Conservation (phyloP, 2,329 filamentous ascomycete species). For the Phialocephala sp. region DNA sequence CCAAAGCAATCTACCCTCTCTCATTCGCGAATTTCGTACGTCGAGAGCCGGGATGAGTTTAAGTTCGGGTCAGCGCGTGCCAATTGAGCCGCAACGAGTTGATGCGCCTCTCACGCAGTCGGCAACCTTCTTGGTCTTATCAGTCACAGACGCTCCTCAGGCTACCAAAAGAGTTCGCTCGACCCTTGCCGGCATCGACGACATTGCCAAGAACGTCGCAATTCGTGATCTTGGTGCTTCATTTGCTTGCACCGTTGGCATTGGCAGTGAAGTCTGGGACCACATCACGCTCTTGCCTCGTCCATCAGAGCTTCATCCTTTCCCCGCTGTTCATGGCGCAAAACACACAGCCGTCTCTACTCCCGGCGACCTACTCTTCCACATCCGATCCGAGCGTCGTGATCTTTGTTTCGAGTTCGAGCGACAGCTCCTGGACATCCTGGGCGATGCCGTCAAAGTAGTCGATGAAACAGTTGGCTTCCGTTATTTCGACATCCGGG, state of each 20-base stretch:
- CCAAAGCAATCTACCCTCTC: neutral
- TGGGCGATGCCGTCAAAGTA: conserved; percentile 54
- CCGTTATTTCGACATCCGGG: conserved; percentile 63
- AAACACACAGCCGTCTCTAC: conserved; percentile 60
- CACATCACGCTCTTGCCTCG: conserved; percentile 49
- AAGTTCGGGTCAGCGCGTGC: conserved; percentile 30
- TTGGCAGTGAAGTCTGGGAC: conserved; percentile 60
- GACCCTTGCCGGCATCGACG: conserved; percentile 50
- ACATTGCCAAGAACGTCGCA: conserved; percentile 58
- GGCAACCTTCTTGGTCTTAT: conserved; percentile 60
- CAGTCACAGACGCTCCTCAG: conserved; percentile 44
- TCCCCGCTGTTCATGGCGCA: conserved; percentile 52
- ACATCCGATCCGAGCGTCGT: conserved; percentile 61
- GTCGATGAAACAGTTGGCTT: conserved; percentile 62
- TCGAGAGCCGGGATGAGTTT: neutral
- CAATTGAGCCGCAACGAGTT: conserved; percentile 52
- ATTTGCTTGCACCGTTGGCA: conserved; percentile 60
- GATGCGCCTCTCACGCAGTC: conserved; percentile 57
- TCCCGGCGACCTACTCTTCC: conserved; percentile 62
- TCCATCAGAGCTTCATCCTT: conserved; percentile 58
- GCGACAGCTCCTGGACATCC: conserved; percentile 55
- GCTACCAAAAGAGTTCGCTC: conserved; percentile 51
- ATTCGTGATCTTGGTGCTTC: conserved; percentile 53
- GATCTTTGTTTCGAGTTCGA: conserved; percentile 66
- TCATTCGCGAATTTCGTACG: neutral